These are phyloP conservation scores for Corylus heterophylla DNA, from an alignment of 306 rosid species.

Conservation along the genomic window DNA sequence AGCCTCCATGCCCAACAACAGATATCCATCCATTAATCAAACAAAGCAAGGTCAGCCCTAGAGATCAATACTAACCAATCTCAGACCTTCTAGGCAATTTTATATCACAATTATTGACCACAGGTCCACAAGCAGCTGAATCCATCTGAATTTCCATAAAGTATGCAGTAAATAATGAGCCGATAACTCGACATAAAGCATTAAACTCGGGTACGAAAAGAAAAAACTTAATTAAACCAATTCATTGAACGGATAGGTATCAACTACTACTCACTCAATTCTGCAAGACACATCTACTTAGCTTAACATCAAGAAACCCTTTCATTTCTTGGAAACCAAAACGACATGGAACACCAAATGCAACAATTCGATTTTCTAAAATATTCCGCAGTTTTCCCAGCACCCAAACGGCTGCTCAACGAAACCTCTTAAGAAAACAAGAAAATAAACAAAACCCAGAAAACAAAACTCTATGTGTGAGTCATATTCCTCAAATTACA, in stretches of 20 bases:
- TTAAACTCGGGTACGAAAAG: not conserved
- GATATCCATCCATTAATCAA: not conserved
- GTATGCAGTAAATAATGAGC: not conserved
- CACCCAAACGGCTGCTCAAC: constrained; percentile 8
- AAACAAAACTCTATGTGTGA: constrained; percentile 17
- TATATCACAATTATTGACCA: not conserved
- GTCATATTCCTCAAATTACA: not conserved
- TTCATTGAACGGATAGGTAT: not conserved
- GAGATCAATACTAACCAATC: not conserved
- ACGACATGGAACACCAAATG: not conserved
- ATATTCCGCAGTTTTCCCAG: not conserved
- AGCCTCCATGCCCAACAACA: not conserved
- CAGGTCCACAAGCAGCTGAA: not conserved
- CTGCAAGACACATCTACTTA: not conserved
- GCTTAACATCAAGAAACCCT: not conserved
- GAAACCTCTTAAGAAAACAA: constrained; percentile 11
- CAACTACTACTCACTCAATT: not conserved
- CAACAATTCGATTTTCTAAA: not conserved
- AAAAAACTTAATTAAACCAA: not conserved
- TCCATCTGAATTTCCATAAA: not conserved
- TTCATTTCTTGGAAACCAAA: not conserved
- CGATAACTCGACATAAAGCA: not conserved
- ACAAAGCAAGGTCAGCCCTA: not conserved
- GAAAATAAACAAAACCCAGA: constrained; percentile 25
- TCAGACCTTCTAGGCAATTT: not conserved